Evolutionary conservation across 2,329 filamentous ascomycete species (phyloP).

Genomic region (Ophiostoma quercus): DNA sequence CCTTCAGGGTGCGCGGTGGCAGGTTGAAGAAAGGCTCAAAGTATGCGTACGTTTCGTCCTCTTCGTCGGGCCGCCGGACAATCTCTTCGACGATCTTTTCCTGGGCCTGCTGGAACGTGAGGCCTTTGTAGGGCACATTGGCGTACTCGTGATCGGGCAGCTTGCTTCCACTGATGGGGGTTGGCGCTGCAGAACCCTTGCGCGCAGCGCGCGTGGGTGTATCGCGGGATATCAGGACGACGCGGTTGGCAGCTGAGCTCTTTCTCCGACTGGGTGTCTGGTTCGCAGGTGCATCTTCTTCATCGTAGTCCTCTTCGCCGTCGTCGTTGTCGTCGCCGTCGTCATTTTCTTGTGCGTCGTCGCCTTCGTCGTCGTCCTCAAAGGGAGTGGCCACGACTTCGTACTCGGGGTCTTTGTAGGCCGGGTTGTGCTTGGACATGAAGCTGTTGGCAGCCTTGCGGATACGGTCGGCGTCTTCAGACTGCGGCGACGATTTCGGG

Average conservation of each 20-base stretch:
- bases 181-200: constrained; percentile 22
- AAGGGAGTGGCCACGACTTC: constrained; percentile 68
- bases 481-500: constrained; percentile 63
- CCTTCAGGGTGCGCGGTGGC: constrained; percentile 67
- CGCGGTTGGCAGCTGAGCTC: constrained; percentile 17
- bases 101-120: constrained; percentile 78
- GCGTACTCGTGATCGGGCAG: constrained; percentile 49
- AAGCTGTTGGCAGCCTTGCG: constrained; percentile 81
- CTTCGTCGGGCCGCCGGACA: constrained; percentile 61
- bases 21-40: constrained; percentile 72
- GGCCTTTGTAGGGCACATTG: constrained; percentile 59
- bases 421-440: constrained; percentile 82
- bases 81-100: constrained; percentile 77
- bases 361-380: constrained; percentile 29
- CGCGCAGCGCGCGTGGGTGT: constrained; percentile 22
- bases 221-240: constrained; percentile 15
- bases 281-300: constrained; percentile 18
- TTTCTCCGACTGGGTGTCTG: constrained; percentile 29
- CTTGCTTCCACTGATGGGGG: constrained; percentile 24
- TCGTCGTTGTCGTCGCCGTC: constrained; percentile 36
- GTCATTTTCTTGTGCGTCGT: constrained; percentile 38
- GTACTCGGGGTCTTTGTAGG: constrained; percentile 65
- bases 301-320: constrained; percentile 32
- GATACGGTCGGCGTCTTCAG: constrained; percentile 79
- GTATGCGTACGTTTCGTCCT: constrained; percentile 62